Evolutionary conservation across 2,329 filamentous ascomycete genomes (phyloP).

Genomic region (Monilinia aucupariae): DNA sequence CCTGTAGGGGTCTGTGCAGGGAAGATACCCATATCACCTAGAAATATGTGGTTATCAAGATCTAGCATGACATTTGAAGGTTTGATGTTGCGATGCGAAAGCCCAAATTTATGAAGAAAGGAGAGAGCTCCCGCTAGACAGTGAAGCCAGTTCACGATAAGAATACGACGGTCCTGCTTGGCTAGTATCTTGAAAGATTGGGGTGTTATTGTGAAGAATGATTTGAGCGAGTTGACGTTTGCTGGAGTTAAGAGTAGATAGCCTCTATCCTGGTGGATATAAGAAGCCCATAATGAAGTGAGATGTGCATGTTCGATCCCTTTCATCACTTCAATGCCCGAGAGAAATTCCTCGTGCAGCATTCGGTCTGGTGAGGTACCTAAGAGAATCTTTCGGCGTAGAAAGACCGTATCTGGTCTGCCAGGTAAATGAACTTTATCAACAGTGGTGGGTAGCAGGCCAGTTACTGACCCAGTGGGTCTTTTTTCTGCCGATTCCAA

Average conservation of each 20-base stretch:
- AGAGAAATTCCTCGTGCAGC: constrained; percentile 50
- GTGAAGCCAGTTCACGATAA: constrained; percentile 69
- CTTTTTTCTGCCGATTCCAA: constrained; percentile 60
- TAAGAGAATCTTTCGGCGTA: constrained; percentile 53
- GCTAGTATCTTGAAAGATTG: constrained; percentile 55
- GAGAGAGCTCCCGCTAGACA: constrained; percentile 64
- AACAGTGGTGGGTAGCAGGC: constrained; percentile 40
- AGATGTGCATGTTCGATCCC: constrained; percentile 62
- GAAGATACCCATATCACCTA: constrained; percentile 55
- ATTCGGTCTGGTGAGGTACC: constrained; percentile 43
- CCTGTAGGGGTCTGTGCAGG: constrained; percentile 40
- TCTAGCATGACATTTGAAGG: constrained; percentile 67
- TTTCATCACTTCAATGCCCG: constrained; percentile 54
- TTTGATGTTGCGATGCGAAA: constrained; percentile 62
- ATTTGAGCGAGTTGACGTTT: constrained; percentile 60
- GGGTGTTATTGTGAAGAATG: constrained; percentile 60
- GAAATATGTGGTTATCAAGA: constrained; percentile 59
- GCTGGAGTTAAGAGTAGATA: constrained; percentile 64
- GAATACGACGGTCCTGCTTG: constrained; percentile 53
- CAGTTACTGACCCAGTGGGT: constrained; percentile 38
- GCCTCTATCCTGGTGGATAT: constrained; percentile 56
- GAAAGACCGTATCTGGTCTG: constrained; percentile 50
- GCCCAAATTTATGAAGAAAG: constrained; percentile 59
- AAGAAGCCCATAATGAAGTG: constrained; percentile 66
- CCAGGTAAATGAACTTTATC: constrained; percentile 61